phyloP scores from a whole-genome alignment of 257 asterid genomes.

The Solanum stenotomum region DNA sequence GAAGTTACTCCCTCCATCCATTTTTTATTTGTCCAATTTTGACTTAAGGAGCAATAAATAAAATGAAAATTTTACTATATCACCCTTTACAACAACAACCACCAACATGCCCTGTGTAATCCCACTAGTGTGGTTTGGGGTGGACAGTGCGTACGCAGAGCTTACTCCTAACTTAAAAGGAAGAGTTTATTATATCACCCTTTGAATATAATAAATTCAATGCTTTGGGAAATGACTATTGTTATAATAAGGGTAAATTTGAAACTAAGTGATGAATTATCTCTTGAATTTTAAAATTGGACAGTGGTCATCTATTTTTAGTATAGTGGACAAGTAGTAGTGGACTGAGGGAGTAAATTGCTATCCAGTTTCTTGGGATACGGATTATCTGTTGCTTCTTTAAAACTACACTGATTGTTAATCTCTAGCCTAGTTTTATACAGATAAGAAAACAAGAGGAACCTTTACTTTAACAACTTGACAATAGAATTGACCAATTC shows the following conservation, averaged over 20 bases:
- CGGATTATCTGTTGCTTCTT: neutral
- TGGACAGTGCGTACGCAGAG: neutral
- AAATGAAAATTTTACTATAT: too few relatives aligned
- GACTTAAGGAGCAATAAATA: neutral
- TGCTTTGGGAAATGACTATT: neutral
- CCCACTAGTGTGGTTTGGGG: neutral
- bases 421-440: neutral
- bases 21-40: neutral
- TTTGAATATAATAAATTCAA: neutral
- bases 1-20: neutral
- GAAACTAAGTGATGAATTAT: neutral
- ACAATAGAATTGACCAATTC: neutral
- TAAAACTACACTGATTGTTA: neutral
- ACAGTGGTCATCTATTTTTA: too few relatives aligned
- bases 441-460: neutral
- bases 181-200: neutral
- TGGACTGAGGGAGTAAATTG: neutral
- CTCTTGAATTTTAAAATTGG: neutral
- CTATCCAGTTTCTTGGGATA: neutral
- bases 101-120: neutral
- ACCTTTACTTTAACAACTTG: neutral
- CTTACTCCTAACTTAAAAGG: neutral
- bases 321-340: neutral
- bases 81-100: neutral
- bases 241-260: neutral